These are phyloP conservation scores for Cadophora luteo-olivacea DNA, from an alignment of 2,329 filamentous ascomycete genomes.

Conservation along the genomic window DNA sequence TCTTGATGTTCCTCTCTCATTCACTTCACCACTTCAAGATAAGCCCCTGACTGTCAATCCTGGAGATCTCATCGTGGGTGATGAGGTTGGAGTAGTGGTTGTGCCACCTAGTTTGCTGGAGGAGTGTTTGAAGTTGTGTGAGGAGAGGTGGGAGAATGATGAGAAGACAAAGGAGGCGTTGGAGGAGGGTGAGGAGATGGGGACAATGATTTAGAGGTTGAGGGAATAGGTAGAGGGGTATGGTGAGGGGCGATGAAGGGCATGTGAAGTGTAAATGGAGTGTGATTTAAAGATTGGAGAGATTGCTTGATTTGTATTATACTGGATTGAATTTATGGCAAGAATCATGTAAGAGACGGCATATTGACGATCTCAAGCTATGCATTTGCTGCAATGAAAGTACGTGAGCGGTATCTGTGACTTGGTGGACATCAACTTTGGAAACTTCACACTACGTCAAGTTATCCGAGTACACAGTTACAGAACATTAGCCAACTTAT, in stretches of 20 bases:
- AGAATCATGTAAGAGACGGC: too few relatives aligned
- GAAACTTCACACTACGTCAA: too few relatives aligned
- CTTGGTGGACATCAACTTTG: too few relatives aligned
- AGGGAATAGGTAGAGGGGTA: background rate
- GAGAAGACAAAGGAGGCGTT: background rate
- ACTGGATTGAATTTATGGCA: too few relatives aligned
- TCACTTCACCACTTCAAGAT: background rate
- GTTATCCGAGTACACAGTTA: too few relatives aligned
- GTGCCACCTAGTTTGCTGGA: background rate
- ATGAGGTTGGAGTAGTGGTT: background rate
- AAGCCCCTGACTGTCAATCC: background rate
- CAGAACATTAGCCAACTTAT: too few relatives aligned
- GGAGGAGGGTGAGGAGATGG: background rate
- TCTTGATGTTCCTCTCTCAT: background rate
- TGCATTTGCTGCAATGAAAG: too few relatives aligned
- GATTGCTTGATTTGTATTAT: background rate
- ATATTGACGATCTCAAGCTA: too few relatives aligned
- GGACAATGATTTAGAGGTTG: background rate
- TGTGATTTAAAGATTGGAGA: background rate
- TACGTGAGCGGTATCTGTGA: too few relatives aligned
- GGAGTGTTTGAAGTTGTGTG: background rate
- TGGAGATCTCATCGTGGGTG: background rate
- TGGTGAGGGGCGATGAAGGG: too few relatives aligned
- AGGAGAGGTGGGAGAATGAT: background rate
- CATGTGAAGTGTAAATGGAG: background rate